Evolutionary conservation across 1,284 basidiomycete species (phyloP).

Genomic region (Anthracocystis walkeri): DNA sequence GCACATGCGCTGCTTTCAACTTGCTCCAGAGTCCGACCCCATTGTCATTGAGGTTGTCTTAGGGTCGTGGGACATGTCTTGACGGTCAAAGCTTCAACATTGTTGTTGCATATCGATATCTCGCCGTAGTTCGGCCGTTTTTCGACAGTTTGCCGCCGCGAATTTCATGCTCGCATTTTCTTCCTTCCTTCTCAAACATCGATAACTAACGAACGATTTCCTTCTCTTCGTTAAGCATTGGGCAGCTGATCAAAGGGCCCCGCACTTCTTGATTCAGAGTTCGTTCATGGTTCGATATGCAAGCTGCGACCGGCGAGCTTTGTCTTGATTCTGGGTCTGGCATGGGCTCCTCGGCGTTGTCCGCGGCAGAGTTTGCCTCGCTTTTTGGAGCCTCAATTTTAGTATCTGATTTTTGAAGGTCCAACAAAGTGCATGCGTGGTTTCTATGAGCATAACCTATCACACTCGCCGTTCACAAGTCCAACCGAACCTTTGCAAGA

Average conservation of each 20-base stretch:
- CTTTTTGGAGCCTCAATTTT: not conserved
- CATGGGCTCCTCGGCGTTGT: not conserved
- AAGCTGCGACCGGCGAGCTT: not conserved
- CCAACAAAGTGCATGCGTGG: not conserved
- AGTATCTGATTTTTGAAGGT: not conserved
- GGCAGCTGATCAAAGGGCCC: conserved; percentile 10
- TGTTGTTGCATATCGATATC: not conserved
- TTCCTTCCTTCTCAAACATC: too few species aligned
- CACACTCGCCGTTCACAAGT: too few species aligned
- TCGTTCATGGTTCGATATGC: not conserved
- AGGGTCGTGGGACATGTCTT: too few species aligned
- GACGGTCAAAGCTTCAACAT: not conserved
- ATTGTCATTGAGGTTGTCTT: too few species aligned
- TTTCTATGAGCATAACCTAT: not conserved
- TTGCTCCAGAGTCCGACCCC: not conserved
- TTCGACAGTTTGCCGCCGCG: not conserved
- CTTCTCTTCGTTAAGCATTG: not conserved
- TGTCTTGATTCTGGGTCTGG: not conserved
- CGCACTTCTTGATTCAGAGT: conserved; percentile 2
- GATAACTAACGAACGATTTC: not conserved
- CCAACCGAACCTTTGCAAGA: too few species aligned
- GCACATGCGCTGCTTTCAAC: too few species aligned
- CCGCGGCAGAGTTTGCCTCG: not conserved
- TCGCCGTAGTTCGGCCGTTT: conserved; percentile 14
- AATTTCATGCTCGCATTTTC: not conserved